A percentile compares a stretch with the other conserved stretches of the same genome.
Conservation (phyloP, 1,284 basidiomycete genomes). For the Moesziomyces sp. region DNA sequence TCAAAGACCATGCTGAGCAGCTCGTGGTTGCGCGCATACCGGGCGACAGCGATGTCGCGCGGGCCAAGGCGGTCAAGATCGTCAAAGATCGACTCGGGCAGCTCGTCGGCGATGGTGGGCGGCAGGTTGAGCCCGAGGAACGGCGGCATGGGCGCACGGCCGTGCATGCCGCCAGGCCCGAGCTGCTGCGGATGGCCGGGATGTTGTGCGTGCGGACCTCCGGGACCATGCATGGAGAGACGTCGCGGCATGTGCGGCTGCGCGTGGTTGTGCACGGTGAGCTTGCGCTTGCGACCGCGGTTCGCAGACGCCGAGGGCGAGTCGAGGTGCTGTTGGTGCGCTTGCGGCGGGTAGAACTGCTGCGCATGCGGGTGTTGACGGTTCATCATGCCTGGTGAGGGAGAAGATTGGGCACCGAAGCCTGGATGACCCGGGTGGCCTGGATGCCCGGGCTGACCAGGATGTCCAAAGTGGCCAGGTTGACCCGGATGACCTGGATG, state of each 20-base stretch:
- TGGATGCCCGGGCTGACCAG: conserved; percentile 19
- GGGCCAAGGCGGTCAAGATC: conserved; percentile 60
- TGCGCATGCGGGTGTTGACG: conserved; percentile 32
- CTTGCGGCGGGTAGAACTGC: conserved; percentile 34
- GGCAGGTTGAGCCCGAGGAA: conserved; percentile 45
- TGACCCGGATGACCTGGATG: conserved; percentile 10
- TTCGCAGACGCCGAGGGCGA: conserved; percentile 28
- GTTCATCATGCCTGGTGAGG: conserved; percentile 38
- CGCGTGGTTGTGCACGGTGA: conserved; percentile 25
- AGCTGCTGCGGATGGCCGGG: conserved; percentile 10
- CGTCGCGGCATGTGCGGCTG: conserved; percentile 25
- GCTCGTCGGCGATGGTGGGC: conserved; percentile 43
- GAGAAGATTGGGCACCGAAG: conserved; percentile 21
- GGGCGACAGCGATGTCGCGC: conserved; percentile 59
- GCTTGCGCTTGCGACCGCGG: conserved; percentile 45
- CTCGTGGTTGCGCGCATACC: conserved; percentile 64
- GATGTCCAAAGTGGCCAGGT: conserved; percentile 17
- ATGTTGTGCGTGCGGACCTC: conserved; percentile 10
- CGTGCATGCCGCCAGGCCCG: conserved; percentile 3
- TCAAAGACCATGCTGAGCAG: conserved; percentile 62
- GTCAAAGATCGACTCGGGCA: conserved; percentile 53
- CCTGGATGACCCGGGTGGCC: conserved; percentile 38
- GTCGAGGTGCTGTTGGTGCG: conserved; percentile 38
- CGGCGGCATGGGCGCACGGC: conserved; percentile 16
- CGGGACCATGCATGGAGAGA: conserved; percentile 31